Evolutionary conservation across 371 early-diverging fungal genomes (phyloP), one percentile per base, ranked within the genome.

Genomic region (Actinomortierella wolfii): DNA sequence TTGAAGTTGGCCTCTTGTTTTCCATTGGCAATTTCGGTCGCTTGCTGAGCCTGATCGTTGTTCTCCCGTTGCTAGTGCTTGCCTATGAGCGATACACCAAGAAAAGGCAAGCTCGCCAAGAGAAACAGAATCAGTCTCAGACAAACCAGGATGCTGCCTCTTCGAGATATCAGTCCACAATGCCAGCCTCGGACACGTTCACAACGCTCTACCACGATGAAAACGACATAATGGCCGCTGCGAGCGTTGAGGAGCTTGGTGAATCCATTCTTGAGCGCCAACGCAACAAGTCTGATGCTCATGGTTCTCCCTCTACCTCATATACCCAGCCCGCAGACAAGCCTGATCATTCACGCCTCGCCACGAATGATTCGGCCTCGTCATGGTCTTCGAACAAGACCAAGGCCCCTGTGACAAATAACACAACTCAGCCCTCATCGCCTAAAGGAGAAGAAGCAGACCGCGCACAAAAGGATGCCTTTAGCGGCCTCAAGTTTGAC

Each of bases 401-500:
- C n/a, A n/a, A n/a, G n/a, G n/a, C n/a, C n/a, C n/a, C n/a, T n/a
- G n/a, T n/a, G n/a, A n/a, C n/a, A n/a, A 20, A 15, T 28, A 29
- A 50, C 13, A 51, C 28, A 34, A 34, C 34, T 11, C 11, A 4
- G 34, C 34, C 34, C 11, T 34, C 34, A 34, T 34, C 34, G 34
- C 7, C 7, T 11, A 34, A 34, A 11, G 34, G 34, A 34, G 34
- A 34, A 4, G 34, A 34, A 11, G 34, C 11, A 4, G 34, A 34
- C 11, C 34, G 34, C 34, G 34, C 34, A 6, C 34, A 34, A 34
- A 4, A 34, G 34, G 34, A 68, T 17, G 39, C 56, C 0, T 65
- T 61, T 26, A 65, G 66, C 45, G 71, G 65, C 53, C 65, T 71
- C 57, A 65, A 71, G 39, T 79, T 82, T 45, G 83, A 84, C 43